Evolutionary conservation across 345 rosid genomes (phyloP), one percentile per base, ranked within the genome.

Genomic region (Citrus australasica): DNA sequence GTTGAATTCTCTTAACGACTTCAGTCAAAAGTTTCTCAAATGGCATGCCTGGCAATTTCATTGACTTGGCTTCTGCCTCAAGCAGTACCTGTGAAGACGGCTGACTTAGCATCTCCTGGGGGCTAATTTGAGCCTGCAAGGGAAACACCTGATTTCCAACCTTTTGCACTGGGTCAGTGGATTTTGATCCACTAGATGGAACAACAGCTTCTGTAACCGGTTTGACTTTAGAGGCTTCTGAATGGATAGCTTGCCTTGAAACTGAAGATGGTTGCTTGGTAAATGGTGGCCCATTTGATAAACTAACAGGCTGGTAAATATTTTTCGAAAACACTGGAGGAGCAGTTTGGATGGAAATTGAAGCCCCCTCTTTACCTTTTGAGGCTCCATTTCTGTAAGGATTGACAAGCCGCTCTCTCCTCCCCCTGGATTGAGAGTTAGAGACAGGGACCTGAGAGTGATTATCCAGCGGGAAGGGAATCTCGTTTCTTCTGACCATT

Each of bases 401-500:
- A 78, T 55, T 78, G 27, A 61, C 59, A 67, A 19, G 65, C 70
- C 62, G 58, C 40, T 66, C 82, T 66, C 71, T 55, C 67, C 74
- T 68, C 79, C 66, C 73, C 78, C 86, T 80, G 66, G 74, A 63
- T 68, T 69, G 60, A 73, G 71, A 67, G 62, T 71, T 78, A 67
- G 69, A 67, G 60, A 76, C 81, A 67, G 79, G 75, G 33, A 72
- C 81, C 55, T 68, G 89, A 79, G 82, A 48, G 40, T 83, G 79
- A 76, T 71, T 84, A 74, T 75, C 82, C 56, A 83, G 79, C 38
- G 88, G 96, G 69, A 84, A 66, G 58, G 90, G 84, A 74, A 90
- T 74, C 80, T 81, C 84, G 28, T 86, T 94, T 86, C 98, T 86
- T 79, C 84, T 81, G 42, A 93, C 85, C 98, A 94, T 92, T 46